Evolutionary conservation across 176 grass and related monocot species (phyloP), one percentile per base, ranked within the genome.

Genomic region (Triticum urartu): DNA sequence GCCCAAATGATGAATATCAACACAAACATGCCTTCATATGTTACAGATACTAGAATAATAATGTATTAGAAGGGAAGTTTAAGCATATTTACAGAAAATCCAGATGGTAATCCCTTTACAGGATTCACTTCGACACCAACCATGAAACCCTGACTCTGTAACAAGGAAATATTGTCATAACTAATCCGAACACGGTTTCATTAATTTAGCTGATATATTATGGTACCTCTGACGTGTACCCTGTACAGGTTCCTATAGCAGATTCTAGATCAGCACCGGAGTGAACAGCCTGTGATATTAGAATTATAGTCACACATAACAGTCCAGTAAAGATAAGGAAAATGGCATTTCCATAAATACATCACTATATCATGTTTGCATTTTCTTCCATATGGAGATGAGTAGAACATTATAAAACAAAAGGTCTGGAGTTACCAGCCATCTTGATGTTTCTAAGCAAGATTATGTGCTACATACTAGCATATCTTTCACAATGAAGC

Each of bases 181-280:
- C 18, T 40, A 86, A 64, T 32, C 15, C 33, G 43, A 65, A 5
- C 9, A 66, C 7, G 59, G 62, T 77, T 77, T 78, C 17, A 59
- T 14, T 59, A 59, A 56, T 78, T 78, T 78, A 78, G 10, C 50
- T 36, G 75, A 78, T 59, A 30, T 18, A 68, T 48, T 54, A 72
- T 75, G 69, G 33, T 87, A 95, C 95, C 95, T 98, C 95, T 78
- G 86, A 48, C 42, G 90, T 90, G 91, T 95, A 98, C 63, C 95
- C 95, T 91, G 90, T 90, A 86, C 95, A 95, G 54, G 93, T 87
- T 91, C 89, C 89, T 88, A 98, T 92, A 74, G 93, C 93, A 64
- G 95, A 95, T 80, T 98, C 95, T 50, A 98, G 89, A 90, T 98
- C 95, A 79, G 93, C 95, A 90, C 95, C 95, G 17, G 95, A 98